phyloP scores from a whole-genome alignment of 805 yeast species.

The Candida boleticola region DNA sequence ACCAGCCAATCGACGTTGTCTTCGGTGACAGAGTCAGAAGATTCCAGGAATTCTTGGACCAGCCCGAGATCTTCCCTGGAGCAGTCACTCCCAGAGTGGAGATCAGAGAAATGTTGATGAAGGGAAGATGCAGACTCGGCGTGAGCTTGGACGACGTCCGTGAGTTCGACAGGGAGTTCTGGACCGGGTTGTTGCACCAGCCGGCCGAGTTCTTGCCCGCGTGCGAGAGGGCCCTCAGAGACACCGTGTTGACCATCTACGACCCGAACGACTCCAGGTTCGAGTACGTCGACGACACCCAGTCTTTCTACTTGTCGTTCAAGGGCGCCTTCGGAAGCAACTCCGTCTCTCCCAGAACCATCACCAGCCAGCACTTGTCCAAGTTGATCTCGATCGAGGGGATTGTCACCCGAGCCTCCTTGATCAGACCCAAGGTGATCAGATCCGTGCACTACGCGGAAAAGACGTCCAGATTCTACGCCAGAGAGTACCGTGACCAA shows the following conservation, averaged over 20 bases:
- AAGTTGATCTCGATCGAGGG: conserved; percentile 89
- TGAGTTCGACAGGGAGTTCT: conserved; percentile 73
- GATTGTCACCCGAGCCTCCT: conserved; percentile 88
- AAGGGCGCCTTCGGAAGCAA: conserved; percentile 91
- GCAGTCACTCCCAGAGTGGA: conserved; percentile 58
- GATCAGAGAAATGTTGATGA: conserved; percentile 69
- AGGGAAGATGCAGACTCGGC: conserved; percentile 62
- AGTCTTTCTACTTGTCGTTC: conserved; percentile 73
- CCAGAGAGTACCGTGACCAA: conserved; percentile 89
- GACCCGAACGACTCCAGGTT: conserved; percentile 57
- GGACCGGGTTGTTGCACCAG: conserved; percentile 67
- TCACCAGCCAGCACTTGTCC: conserved; percentile 73
- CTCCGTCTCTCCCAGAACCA: conserved; percentile 82
- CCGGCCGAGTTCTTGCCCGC: conserved; percentile 92
- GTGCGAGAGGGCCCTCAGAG: conserved; percentile 80
- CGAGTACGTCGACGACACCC: conserved; percentile 54
- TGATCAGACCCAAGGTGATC: conserved; percentile 88
- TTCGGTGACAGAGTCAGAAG: conserved; percentile 83
- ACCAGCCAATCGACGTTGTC: conserved; percentile 42
- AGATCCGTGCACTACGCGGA: conserved; percentile 93
- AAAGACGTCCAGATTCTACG: conserved; percentile 76
- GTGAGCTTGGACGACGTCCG: conserved; percentile 86
- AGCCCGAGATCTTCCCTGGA: conserved; percentile 33
- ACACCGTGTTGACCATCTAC: conserved; percentile 70
- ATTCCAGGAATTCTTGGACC: conserved; percentile 82